phyloP scores from a whole-genome alignment of 331 rosid genomes.

The Pyrus hybrid region DNA sequence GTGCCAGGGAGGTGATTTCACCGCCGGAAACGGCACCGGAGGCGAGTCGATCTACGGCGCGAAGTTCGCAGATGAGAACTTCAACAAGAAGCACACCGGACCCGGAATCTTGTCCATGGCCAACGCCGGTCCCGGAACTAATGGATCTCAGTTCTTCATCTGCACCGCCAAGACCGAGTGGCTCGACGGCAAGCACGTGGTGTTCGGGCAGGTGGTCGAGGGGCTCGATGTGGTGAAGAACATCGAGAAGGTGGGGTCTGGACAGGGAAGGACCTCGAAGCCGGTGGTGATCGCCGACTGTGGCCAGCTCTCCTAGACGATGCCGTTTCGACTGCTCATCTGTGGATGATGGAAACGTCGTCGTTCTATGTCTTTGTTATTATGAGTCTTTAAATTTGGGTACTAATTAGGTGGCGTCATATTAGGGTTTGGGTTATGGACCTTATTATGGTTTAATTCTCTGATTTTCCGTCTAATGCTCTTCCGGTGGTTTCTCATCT shows the following conservation, averaged over 20 bases:
- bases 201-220: conserved; percentile 66
- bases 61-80: conserved; percentile 89
- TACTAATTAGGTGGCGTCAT: neutral
- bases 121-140: conserved; percentile 78
- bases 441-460: neutral
- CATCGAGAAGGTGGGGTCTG: conserved; percentile 66
- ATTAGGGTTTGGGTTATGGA: conserved; percentile 4
- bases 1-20: too few relatives aligned
- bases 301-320: conserved; percentile 63
- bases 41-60: conserved; percentile 87
- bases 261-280: conserved; percentile 50
- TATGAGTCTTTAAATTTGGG: neutral
- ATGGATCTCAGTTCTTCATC: conserved; percentile 92
- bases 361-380: neutral
- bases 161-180: conserved; percentile 83
- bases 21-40: conserved; percentile 89
- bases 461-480: neutral
- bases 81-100: conserved; percentile 78
- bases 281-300: too few relatives aligned
- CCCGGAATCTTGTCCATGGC: conserved; percentile 91
- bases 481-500: neutral
- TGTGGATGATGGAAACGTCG: neutral
- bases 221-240: conserved; percentile 56
- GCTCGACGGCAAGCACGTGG: conserved; percentile 94
- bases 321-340: neutral